A percentile compares a stretch with the other conserved stretches of the same genome.
These are phyloP conservation scores for Teunomyces cretensis DNA, from an alignment of 805 yeast genomes.

Conservation along the genomic window DNA sequence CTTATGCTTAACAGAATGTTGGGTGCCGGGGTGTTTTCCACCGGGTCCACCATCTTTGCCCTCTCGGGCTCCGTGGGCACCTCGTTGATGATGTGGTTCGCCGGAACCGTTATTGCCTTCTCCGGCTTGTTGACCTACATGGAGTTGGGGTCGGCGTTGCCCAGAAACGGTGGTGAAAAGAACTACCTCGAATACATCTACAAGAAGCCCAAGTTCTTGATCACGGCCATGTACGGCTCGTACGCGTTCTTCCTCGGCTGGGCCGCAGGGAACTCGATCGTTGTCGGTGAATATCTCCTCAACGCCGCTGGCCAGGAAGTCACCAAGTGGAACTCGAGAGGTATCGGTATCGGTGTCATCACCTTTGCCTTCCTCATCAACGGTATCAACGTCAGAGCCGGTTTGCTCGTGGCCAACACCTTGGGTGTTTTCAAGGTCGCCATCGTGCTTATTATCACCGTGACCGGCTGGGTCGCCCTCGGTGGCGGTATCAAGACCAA, in stretches of 20 bases:
- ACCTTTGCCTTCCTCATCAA: conserved; percentile 69
- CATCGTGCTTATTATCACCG: conserved; percentile 66
- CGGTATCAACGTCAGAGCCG: conserved; percentile 59
- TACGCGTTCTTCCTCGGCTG: conserved; percentile 76
- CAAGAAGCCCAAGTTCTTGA: conserved; percentile 65
- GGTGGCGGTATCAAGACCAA: conserved; percentile 63
- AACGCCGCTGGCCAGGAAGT: conserved; percentile 69
- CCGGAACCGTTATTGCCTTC: conserved; percentile 68
- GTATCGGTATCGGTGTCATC: conserved; percentile 71
- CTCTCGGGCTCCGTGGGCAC: conserved; percentile 71
- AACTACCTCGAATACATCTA: conserved; percentile 74
- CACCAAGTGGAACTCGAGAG: conserved; percentile 76
- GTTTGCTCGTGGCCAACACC: conserved; percentile 60
- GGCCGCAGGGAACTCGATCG: conserved; percentile 83
- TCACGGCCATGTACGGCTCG: conserved; percentile 62
- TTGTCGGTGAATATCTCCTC: conserved; percentile 74
- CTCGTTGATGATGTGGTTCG: conserved; percentile 69
- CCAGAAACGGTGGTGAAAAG: conserved; percentile 85
- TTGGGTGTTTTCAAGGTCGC: conserved; percentile 73
- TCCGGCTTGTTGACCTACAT: conserved; percentile 61
- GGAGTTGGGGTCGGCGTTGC: conserved; percentile 76
- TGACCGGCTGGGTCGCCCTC: conserved; percentile 82
- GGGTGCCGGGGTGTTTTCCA: conserved; percentile 73
- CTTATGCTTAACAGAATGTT: conserved; percentile 66
- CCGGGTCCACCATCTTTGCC: conserved; percentile 61